phyloP scores from a whole-genome alignment of 176 grass and related monocot genomes.

The Puccinellia tenuiflora region DNA sequence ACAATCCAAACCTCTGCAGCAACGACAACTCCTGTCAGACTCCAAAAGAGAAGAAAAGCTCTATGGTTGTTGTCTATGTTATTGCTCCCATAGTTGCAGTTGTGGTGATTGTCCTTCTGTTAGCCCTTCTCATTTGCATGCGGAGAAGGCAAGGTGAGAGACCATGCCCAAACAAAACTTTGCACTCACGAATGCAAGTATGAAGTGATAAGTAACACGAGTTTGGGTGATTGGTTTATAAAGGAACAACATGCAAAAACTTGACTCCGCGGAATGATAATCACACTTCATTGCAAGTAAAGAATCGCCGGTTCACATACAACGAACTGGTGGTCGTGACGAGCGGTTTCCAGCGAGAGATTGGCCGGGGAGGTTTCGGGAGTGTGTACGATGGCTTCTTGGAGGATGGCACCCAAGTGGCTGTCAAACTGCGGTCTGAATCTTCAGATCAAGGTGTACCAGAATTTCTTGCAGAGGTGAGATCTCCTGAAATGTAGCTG shows the following conservation, averaged over 20 bases:
- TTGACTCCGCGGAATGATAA: neutral
- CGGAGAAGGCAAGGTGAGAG: slow-evolving; percentile 22
- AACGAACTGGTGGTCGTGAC: neutral
- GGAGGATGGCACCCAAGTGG: neutral
- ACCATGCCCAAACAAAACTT: neutral
- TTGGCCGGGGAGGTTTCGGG: neutral
- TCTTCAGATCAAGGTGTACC: neutral
- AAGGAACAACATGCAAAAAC: neutral
- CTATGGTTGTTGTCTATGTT: slow-evolving; percentile 26
- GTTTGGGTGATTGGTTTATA: neutral
- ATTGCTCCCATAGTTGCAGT: slow-evolving; percentile 19
- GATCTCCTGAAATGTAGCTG: neutral
- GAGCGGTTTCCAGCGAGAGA: neutral
- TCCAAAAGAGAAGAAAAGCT: slow-evolving; percentile 17
- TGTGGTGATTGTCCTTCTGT: neutral
- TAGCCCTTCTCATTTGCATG: slow-evolving; percentile 1
- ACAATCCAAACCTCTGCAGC: slow-evolving; percentile 43
- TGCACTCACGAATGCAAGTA: neutral
- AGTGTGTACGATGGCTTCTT: neutral
- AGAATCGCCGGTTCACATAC: neutral
- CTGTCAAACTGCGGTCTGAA: neutral
- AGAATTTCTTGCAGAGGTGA: neutral
- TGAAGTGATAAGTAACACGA: neutral
- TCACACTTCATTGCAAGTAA: neutral
- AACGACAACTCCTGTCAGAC: slow-evolving; percentile 15